These are phyloP conservation scores for Cyberlindnera sargentensis DNA, from an alignment of 805 yeast species.

Conservation along the genomic window DNA sequence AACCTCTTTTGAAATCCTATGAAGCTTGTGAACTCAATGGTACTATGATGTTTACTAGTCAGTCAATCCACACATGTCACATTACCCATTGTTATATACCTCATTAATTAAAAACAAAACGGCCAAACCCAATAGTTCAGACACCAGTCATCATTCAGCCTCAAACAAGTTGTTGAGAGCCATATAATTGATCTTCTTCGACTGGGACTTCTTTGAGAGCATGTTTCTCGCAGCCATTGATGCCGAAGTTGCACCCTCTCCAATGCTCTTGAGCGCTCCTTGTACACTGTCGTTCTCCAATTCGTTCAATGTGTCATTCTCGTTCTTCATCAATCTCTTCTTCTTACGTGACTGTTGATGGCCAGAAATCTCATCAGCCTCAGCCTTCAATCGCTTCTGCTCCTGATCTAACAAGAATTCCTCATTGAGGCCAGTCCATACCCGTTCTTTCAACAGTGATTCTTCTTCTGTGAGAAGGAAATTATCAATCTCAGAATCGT, in stretches of 20 bases:
- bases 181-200: slow-evolving; percentile 85
- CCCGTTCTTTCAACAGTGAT: slow-evolving; percentile 62
- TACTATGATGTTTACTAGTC: too few species aligned
- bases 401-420: slow-evolving; percentile 85
- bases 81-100: slow-evolving; percentile 1
- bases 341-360: slow-evolving; percentile 52
- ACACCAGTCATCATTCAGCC: slow-evolving; percentile 1
- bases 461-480: slow-evolving; percentile 65
- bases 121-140: neutral
- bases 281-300: slow-evolving; percentile 29
- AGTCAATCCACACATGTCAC: too few species aligned
- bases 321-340: slow-evolving; percentile 27
- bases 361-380: slow-evolving; percentile 85
- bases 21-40: too few species aligned
- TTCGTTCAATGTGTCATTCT: slow-evolving; percentile 27
- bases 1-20: slow-evolving; percentile 11
- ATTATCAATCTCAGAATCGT: slow-evolving; percentile 70
- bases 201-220: slow-evolving; percentile 68
- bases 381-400: slow-evolving; percentile 70
- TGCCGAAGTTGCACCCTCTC: slow-evolving; percentile 41
- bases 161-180: slow-evolving; percentile 55
- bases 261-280: slow-evolving; percentile 38
- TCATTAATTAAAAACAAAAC: too few species aligned
- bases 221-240: slow-evolving; percentile 75
- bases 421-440: slow-evolving; percentile 87